phyloP scores from a whole-genome alignment of 305 asterid species.

The Solanum hybrid region DNA sequence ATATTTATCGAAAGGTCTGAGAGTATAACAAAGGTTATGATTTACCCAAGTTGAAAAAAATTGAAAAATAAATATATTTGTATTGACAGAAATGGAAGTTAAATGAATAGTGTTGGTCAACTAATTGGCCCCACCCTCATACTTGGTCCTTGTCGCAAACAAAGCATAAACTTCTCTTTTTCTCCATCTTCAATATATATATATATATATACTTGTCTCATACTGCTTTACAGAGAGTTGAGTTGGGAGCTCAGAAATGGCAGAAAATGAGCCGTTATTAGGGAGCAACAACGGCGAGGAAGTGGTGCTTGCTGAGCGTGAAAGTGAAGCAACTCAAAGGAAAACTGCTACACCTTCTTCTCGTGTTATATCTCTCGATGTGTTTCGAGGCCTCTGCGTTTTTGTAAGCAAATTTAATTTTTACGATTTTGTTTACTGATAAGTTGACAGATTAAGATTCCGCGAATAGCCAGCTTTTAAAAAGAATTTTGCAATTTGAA shows the following conservation, averaged over 20 bases:
- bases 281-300: slow-evolving; percentile 7
- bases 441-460: background rate
- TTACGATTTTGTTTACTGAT: background rate
- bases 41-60: too few species aligned
- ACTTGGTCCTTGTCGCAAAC: background rate
- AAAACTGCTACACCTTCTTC: slow-evolving; percentile 6
- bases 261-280: slow-evolving; percentile 41
- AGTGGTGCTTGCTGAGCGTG: background rate
- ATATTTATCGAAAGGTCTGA: background rate
- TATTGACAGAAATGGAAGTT: background rate
- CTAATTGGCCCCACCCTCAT: background rate
- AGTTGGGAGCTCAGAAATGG: slow-evolving; percentile 17
- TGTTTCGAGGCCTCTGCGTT: slow-evolving; percentile 69
- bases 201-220: background rate
- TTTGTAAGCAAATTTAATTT: slow-evolving; percentile 23
- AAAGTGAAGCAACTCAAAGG: background rate
- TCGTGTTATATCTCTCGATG: slow-evolving; percentile 62
- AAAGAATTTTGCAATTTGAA: background rate
- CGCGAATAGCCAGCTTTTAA: background rate
- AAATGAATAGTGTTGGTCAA: background rate
- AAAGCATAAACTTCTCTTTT: background rate
- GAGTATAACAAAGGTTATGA: background rate
- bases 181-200: background rate
- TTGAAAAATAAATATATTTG: too few species aligned
- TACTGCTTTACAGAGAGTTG: background rate